Evolutionary conservation across 805 yeast genomes (phyloP).

Genomic region (Teunomyces lycoperdinae): DNA sequence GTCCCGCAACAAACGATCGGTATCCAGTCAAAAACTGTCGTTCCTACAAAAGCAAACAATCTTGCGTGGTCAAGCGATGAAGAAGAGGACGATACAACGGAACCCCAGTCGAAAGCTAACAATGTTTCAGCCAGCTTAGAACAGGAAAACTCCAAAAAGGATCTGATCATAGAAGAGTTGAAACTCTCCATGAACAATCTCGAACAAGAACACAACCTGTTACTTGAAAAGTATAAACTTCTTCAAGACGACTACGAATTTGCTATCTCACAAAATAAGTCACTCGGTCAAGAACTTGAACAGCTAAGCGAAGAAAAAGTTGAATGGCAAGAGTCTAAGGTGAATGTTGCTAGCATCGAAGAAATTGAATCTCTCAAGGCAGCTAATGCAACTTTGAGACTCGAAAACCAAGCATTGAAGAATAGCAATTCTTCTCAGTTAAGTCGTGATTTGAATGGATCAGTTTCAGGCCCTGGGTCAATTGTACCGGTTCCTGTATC

Average conservation of each 20-base stretch:
- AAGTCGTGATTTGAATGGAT: background rate
- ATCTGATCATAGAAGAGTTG: constrained; percentile 6
- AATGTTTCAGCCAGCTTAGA: background rate
- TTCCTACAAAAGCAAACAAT: constrained; percentile 75
- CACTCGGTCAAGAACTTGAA: constrained; percentile 19
- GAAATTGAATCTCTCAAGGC: constrained; percentile 31
- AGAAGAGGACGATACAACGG: constrained; percentile 47
- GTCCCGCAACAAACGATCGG: constrained; percentile 31
- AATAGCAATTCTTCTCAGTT: constrained; percentile 7
- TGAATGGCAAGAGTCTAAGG: constrained; percentile 6
- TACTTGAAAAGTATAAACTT: constrained; percentile 16
- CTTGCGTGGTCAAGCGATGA: constrained; percentile 89
- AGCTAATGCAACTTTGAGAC: constrained; percentile 30
- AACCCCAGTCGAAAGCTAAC: background rate
- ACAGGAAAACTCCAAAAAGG: constrained; percentile 5
- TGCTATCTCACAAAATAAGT: constrained; percentile 17
- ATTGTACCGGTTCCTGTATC: background rate
- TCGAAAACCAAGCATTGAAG: constrained; percentile 39
- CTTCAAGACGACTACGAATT: constrained; percentile 22
- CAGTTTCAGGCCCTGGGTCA: background rate
- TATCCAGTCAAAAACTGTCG: constrained; percentile 62
- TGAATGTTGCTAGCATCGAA: constrained; percentile 3
- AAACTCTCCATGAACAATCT: constrained; percentile 6
- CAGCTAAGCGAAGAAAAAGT: constrained; percentile 15
- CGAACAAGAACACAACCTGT: constrained; percentile 8